Base-by-base conservation (phyloP, 352 stramenopile genomes). In the Globisporangium mamillatum region DNA sequence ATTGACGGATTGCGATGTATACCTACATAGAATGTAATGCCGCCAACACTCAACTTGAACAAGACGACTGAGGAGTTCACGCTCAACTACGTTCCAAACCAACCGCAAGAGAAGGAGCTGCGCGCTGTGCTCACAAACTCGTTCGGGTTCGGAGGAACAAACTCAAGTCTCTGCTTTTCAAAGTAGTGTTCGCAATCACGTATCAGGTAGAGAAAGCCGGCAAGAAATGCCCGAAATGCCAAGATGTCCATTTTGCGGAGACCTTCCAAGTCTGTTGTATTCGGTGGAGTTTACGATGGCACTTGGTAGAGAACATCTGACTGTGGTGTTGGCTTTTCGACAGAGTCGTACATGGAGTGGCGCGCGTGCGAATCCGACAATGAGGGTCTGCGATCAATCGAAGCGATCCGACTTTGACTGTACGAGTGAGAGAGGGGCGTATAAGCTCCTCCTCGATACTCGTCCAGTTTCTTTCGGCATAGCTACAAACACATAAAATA, bases 121-220 rank as follows among this genome's bases (percentile, higher is more conserved):
- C 71, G 87, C 10, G 79, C 86, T 41, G 93, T 95, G 3, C 74
- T 99, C 41, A 95, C 84, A 18, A 99, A 99, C 77, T 98, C 94
- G 38, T 99, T 99, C 86, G 97, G 97, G 25, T 99, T 99, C 75
- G 97, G 97, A 64, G 97, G 97, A 60, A 98, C 95, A 14, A 99
- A 99, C 84, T 89, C 86, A 14, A 91, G 80, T 58, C 71, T 95
- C 12, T 83, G 85, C 59, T 95, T 95, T 68, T 72, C 82, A 55
- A 93, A 92, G 73, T 93, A 75, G 71, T 18, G 8, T 8, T 8
- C 18, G 38, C 14, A 44, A 6, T 53, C 18, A 18, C 0, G 48
- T 1, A 59, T 44, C 5, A 25, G 20, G n/a, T 50, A 50, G 41
- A 50, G 16, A n/a, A 50, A n/a, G 18, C 18, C 16, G 41, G 4